Evolutionary conservation across 2,329 filamentous ascomycete genomes (phyloP).

Genomic region (Harringtonia lauricola): DNA sequence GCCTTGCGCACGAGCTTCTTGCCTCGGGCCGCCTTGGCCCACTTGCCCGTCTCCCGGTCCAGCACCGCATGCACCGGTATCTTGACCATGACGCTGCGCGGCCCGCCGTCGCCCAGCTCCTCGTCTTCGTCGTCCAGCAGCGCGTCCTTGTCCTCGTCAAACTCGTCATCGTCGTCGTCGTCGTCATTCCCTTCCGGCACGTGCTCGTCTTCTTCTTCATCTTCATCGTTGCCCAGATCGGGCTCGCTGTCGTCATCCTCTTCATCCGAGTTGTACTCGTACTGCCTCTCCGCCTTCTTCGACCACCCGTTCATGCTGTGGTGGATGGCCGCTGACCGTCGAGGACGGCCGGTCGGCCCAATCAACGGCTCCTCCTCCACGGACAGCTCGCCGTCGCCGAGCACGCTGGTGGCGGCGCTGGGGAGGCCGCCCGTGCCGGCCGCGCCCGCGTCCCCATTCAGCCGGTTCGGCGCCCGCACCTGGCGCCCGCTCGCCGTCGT

Average conservation of each 20-base stretch:
- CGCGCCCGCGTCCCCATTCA: slow-evolving; percentile 33
- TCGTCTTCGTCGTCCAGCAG: slow-evolving; percentile 43
- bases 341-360: slow-evolving; percentile 36
- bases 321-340: slow-evolving; percentile 37
- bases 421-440: slow-evolving; percentile 29
- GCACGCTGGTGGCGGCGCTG: slow-evolving; percentile 34
- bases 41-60: slow-evolving; percentile 22
- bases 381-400: slow-evolving; percentile 24
- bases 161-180: slow-evolving; percentile 33
- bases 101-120: slow-evolving; percentile 14
- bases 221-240: slow-evolving; percentile 66
- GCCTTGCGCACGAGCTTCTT: not conserved
- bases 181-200: slow-evolving; percentile 53
- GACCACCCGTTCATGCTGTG: slow-evolving; percentile 39
- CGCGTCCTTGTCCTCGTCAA: slow-evolving; percentile 40
- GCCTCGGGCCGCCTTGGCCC: slow-evolving; percentile 17
- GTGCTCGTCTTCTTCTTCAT: slow-evolving; percentile 57
- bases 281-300: slow-evolving; percentile 25
- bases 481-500: slow-evolving; percentile 83
- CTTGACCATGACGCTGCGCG: slow-evolving; percentile 63
- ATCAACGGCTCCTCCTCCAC: slow-evolving; percentile 22
- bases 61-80: slow-evolving; percentile 41
- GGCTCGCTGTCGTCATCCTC: slow-evolving; percentile 63
- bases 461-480: slow-evolving; percentile 56
- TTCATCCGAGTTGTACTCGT: slow-evolving; percentile 43